Evolutionary conservation across 176 grass and related monocot genomes (phyloP).

Genomic region (Poa pratensis): DNA sequence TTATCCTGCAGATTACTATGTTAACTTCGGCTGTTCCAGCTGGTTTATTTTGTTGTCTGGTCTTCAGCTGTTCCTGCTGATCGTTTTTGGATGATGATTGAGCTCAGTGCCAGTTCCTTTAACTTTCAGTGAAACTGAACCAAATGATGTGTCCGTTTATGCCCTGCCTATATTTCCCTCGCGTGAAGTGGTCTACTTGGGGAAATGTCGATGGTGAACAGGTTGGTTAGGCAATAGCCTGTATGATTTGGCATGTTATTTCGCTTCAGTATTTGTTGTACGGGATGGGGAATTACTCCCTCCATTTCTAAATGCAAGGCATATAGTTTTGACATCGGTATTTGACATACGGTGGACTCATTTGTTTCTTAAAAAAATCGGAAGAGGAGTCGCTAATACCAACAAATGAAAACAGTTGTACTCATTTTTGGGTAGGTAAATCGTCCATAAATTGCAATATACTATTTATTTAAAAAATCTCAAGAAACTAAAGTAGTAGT

Average conservation of each 20-base stretch:
- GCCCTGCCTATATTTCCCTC: not conserved
- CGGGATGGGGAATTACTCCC: too few relatives aligned
- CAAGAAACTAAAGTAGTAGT: too few relatives aligned
- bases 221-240: conserved; percentile 14
- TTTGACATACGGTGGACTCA: too few relatives aligned
- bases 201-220: not conserved
- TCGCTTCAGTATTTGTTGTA: not conserved
- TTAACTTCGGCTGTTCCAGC: not conserved
- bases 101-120: not conserved
- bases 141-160: not conserved
- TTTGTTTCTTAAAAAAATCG: too few relatives aligned
- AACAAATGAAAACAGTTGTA: too few relatives aligned
- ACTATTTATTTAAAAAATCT: too few relatives aligned
- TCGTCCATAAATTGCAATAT: too few relatives aligned
- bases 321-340: too few relatives aligned
- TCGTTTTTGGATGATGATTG: not conserved
- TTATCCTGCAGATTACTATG: not conserved
- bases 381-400: too few relatives aligned
- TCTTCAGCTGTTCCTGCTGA: not conserved
- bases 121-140: not conserved
- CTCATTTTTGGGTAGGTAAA: too few relatives aligned
- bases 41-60: not conserved
- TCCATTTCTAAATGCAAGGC: too few relatives aligned
- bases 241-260: conserved; percentile 14
- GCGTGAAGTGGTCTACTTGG: not conserved